Base-by-base conservation (phyloP, 805 yeast genomes). In the Ogataea thermomethanolica region DNA sequence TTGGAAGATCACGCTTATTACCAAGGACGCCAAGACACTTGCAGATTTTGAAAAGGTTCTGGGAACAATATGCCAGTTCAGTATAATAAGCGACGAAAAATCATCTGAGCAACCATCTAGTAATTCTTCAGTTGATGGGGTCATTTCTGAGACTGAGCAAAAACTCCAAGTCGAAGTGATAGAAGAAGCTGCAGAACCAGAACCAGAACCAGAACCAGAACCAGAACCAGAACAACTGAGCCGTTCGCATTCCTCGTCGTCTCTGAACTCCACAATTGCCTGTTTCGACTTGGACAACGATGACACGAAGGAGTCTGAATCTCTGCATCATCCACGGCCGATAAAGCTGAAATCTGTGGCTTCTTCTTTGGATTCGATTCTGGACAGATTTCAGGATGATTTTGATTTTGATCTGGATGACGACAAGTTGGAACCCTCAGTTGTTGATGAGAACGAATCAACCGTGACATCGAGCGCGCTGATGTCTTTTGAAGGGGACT, bases 1-100 rank as follows among this genome's bases (percentile, higher is more conserved):
- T 59, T 86, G 95, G 95, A 71, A 70, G 43, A 66, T 76, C 8
- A 61, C 64, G 25, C 50, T 76, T 5, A 61, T 59, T 32, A 54
- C 71, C 0, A 44, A 47, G 4, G 46, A 46, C 14, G 55, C 71
- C 35, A 69, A 65, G 43, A 17, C 15, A 2, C 27, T 51, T 4
- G 14, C 25, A 9, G 17, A 29, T 9, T 39, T 41, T 11, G 54
- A 50, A 30, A 23, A 25, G 3, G 15, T 36, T 10, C 41, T 61
- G 12, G 31, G 25, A 4, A 44, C 39, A 7, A 45, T 49, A 7
- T 54, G 60, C 33, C 50, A 51, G 12, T 55, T 54, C 26, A 37
- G 54, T 11, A 50, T 13, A 15, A 11, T 30, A 9, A 10, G n/a
- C n/a, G 26, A 25, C 26, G 26, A 25, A 25, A n/a, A 7, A 25